Evolutionary conservation across 2,329 filamentous ascomycete genomes (phyloP), one percentile per base, ranked within the genome.

Genomic region (Ophiostoma tasmaniense): DNA sequence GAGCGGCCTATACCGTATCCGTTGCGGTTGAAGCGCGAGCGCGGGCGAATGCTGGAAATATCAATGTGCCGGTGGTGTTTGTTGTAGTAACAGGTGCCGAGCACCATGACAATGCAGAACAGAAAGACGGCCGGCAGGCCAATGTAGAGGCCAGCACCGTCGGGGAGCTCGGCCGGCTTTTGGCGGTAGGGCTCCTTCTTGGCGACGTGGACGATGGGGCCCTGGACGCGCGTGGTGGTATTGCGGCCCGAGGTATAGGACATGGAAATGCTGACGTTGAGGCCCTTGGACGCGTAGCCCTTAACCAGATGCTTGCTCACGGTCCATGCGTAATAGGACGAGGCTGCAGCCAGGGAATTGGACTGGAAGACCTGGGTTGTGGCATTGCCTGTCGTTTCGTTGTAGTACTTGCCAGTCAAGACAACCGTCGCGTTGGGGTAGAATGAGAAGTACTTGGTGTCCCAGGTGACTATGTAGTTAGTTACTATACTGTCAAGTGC

Each of bases 61-160:
- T 78, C 77, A 70, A 87, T 84, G 70, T 75, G 75, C 69, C 85
- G 81, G n/a, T 79, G 76, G 73, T 81, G 80, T 68, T 80, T 79
- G 76, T 86, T 85, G 80, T 81, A 86, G 80, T 89, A 68, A 78
- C 83, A 80, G 77, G 87, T 75, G 77, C 88, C 80, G 78, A 88
- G 61, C 73, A 86, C 70, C 71, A 84, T 78, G 66, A 86, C 70
- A 59, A 78, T 65, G 68, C 85, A 76, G 73, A 81, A 78, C 66
- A 80, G 81, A n/a, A 85, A 76, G 25, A 84, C 77, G 68, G 79
- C 76, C 22, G 85, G 85, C 6, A 87, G 78, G 17, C 81, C 85
- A 72, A 88, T 84, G 74, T 80, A 79, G 62, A 87, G 77, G 35
- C 80, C 82, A 11, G 78, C 72, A 66, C 80, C 77, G 35, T 75